Percentiles rank a stretch among this genome's conserved stretches.
Conservation (phyloP, 495 filamentous ascomycete genomes). For the Penicillium daleae region DNA sequence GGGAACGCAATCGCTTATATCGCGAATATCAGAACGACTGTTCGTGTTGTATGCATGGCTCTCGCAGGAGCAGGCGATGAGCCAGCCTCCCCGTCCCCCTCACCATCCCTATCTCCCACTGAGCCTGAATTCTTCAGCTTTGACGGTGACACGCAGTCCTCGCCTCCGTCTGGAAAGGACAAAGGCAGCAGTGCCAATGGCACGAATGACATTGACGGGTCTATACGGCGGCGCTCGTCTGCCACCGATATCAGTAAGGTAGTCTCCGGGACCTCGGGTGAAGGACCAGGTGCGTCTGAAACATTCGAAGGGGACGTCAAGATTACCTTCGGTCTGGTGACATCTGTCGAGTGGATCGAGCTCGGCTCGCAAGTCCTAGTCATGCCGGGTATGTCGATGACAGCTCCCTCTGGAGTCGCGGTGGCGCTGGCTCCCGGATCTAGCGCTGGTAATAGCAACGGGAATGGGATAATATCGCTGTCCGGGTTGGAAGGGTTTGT, state of each 20-base stretch:
- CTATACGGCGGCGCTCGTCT: conserved; percentile 13
- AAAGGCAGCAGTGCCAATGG: conserved; percentile 13
- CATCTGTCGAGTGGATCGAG: conserved; percentile 84
- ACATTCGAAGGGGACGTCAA: conserved; percentile 49
- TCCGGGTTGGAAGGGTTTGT: conserved; percentile 56
- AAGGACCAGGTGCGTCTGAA: conserved; percentile 24
- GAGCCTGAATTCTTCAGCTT: conserved; percentile 68
- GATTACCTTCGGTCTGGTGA: conserved; percentile 75
- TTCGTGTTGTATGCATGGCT: conserved; percentile 64
- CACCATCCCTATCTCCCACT: conserved; percentile 34
- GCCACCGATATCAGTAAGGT: conserved; percentile 33
- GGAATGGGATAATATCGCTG: neutral
- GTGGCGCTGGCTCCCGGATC: conserved; percentile 26
- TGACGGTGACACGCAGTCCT: conserved; percentile 51
- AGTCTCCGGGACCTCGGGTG: conserved; percentile 17
- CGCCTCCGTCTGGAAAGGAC: conserved; percentile 37
- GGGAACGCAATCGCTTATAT: conserved; percentile 79
- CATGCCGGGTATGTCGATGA: conserved; percentile 61
- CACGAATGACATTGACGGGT: neutral
- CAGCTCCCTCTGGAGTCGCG: conserved; percentile 36
- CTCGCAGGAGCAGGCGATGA: conserved; percentile 38
- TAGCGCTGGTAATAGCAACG: neutral
- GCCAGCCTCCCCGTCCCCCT: conserved; percentile 16
- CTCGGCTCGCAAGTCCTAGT: conserved; percentile 77
- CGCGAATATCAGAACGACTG: conserved; percentile 81